Conservation (phyloP, 805 yeast species). For the Metschnikowia lochheadii region DNA sequence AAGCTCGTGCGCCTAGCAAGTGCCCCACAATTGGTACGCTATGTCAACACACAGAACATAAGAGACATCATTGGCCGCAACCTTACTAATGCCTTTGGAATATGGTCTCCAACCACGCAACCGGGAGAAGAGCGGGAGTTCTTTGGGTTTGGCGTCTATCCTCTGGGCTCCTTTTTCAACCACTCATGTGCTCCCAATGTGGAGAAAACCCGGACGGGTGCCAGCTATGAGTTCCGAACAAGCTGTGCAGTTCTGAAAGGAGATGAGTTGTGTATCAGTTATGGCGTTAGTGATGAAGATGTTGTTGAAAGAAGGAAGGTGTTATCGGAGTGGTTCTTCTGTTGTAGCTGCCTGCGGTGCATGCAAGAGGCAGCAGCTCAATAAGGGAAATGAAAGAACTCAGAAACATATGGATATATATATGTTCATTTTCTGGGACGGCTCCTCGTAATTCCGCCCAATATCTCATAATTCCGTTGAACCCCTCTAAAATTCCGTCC, state of each 20-base stretch:
- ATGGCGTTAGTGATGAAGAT: constrained; percentile 48
- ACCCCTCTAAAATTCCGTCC: no score
- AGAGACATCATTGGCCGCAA: constrained; percentile 54
- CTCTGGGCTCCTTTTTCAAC: constrained; percentile 64
- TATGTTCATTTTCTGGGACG: no score
- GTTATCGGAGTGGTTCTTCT: constrained; percentile 56
- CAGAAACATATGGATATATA: no score
- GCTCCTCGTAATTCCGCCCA: no score
- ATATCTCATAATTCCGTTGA: no score
- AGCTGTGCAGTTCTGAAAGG: constrained; percentile 35
- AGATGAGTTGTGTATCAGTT: constrained; percentile 56
- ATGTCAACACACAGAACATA: constrained; percentile 36
- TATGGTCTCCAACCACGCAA: constrained; percentile 46
- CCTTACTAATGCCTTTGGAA: constrained; percentile 66
- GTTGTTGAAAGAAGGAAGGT: constrained; percentile 38
- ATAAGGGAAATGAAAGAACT: no score
- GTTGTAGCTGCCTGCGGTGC: constrained; percentile 51
- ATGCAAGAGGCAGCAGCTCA: not conserved
- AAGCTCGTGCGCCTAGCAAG: constrained; percentile 42
- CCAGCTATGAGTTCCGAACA: constrained; percentile 39
- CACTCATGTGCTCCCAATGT: constrained; percentile 63
- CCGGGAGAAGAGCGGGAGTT: constrained; percentile 47
- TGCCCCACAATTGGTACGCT: constrained; percentile 30
- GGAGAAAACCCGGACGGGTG: constrained; percentile 34
- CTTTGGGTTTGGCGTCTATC: constrained; percentile 57